Evolutionary conservation across 805 yeast genomes (phyloP), one percentile per base, ranked within the genome.

Genomic region (Candida endomychidarum): DNA sequence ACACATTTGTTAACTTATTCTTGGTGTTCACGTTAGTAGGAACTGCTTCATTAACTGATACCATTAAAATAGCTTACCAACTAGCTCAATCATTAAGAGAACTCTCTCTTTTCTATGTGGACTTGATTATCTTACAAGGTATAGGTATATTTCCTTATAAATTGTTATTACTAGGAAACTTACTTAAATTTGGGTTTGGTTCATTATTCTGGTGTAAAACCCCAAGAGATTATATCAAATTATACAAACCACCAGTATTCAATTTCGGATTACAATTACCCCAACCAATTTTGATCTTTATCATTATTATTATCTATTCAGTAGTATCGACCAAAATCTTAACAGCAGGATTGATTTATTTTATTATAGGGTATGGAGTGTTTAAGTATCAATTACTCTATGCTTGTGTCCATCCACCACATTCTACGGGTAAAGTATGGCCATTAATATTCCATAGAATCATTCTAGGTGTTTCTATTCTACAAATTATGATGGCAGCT

Each of bases 371-470:
- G 0, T 91, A 80, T 60, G 83, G 81, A 57, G 96, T 90, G 7
- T 88, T 81, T 74, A 91, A 91, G 63, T 91, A 90, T 59, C 96
- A 89, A 61, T 69, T 91, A 44, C 68, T 93, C 48, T 91, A 87
- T 58, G 84, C 96, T 0, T 83, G 93, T 67, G 89, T 88, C 22
- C 98, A 93, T 60, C 90, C 95, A 8, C 96, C 95, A 26, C 98
- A 93, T 63, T 89, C 96, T 0, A 93, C 96, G 0, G 99, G 98
- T 1, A 86, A 85, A 56, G 95, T 91, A 1, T 91, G 97, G 98
- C 96, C 96, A 0, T 68, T 89, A 35, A 81, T 91, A 2, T 84
- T 86, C 54, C 73, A 96, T 51, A 73, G 99, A 49, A 79, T 90
- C 1, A 78, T 86, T 40, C 57, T 88, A 42, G 98, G 98, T 0